Evolutionary conservation across 2,329 filamentous ascomycete species (phyloP), one percentile per base, ranked within the genome.

Genomic region (Fusarium nanum): DNA sequence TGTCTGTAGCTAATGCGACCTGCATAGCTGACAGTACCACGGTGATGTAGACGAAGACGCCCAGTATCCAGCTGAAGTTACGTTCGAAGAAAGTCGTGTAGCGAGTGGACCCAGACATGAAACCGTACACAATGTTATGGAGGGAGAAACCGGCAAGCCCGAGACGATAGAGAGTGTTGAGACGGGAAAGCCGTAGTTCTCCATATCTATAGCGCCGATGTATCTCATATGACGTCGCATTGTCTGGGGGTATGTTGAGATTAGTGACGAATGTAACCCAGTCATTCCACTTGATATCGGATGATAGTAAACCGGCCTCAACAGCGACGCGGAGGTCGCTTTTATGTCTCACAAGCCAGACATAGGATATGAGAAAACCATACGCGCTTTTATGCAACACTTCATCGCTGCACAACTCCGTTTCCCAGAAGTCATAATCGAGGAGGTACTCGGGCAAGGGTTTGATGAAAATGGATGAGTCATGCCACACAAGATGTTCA

Each of bases 141-240:
- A 37, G 7, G 0, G 52, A 55, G 7, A 55, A 22, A 5, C 52
- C 52, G 6, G 52, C 52, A 11, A 42, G 14, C 4, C 59, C 47
- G 6, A 66, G 34, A 4, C 62, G 62, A 12, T 66, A 58, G 2
- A 68, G 25, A 11, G 49, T 63, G 18, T 66, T 50, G 10, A 70
- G 60, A 22, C 68, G 58, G 7, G 65, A 60, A 6, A 70, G 37
- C 1, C 64, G 64, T 11, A 70, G 41, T 23, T 70, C 67, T 9
- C 67, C 60, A 25, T 67, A 70, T 20, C 25, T 5, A 20, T 67
- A 70, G 13, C 67, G 60, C 9, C n/a, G 10, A 12, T 22, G 44
- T 5, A 40, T 34, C 4, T 56, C 18, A 13, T 34, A 8, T 12
- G 16, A 13, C 8, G 18, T 45, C 1, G 11, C 11, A 7, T 10